Evolutionary conservation across 305 asterid species (phyloP), one percentile per base, ranked within the genome.

Genomic region (Striga hermonthica): DNA sequence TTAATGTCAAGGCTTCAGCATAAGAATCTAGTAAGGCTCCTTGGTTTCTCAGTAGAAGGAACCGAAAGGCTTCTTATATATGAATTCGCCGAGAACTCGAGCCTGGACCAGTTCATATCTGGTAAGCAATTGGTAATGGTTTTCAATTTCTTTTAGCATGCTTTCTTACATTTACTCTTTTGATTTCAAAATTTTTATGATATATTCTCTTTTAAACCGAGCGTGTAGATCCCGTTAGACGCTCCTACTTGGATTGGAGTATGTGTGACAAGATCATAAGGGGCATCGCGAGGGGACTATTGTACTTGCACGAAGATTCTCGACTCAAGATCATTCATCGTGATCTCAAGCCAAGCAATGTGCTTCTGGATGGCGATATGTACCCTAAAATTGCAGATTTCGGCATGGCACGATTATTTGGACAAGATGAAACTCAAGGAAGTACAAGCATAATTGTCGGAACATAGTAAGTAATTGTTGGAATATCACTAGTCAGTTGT

Each of bases 251-350:
- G 73, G 78, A 75, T 36, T 82, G 84, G 85, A 73, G 66, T 4
- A 78, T 28, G 40, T 75, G 88, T 15, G 68, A 68, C 65, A 75
- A 73, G 68, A 82, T 82, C 58, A 80, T 82, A 9, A 41, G 47
- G 4, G 84, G 85, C 0, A 68, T 75, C 37, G 81, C 84, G 1
- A 74, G 57, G 61, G 87, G 87, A 15, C 39, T 82, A 54, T 54
- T 79, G 13, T 77, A 82, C 62, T 60, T 82, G 60, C 85, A 82
- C 3, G 83, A 82, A 69, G 81, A 80, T 67, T 79, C 84, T 58
- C 76, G 73, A 6, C 70, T 73, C 38, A 48, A 60, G 59, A 79
- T 79, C 40, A 79, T 79, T 43, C 83, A 79, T 39, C 80, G 80
- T 49, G 81, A 79, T 67, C 76, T 82, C 34, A 82, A 82, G 55